Evolutionary conservation across 768 basidiomycete species (phyloP).

Genomic region (Gautieria morchelliformis): DNA sequence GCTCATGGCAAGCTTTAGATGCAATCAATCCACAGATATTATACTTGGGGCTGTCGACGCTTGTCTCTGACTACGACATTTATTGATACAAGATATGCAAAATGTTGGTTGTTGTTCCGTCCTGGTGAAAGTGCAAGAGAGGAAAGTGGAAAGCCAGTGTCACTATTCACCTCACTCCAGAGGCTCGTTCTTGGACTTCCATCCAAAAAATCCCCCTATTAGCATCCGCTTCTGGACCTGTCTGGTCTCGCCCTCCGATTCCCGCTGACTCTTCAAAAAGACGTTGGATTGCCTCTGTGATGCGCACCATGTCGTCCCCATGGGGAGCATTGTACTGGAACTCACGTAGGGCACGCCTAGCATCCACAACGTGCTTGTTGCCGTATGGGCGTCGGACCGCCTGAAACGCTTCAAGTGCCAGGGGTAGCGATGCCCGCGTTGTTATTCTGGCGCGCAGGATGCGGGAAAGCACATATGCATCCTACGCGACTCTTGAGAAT

Average conservation of each 20-base stretch:
- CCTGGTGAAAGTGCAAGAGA: too few relatives aligned
- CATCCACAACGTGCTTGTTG: background rate
- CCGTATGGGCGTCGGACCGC: slow-evolving; percentile 20
- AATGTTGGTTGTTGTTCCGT: too few relatives aligned
- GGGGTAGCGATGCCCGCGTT: slow-evolving; percentile 15
- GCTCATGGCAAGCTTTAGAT: too few relatives aligned
- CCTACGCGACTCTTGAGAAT: slow-evolving; percentile 8
- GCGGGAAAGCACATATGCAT: slow-evolving; percentile 22
- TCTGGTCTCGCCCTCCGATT: background rate
- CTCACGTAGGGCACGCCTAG: background rate
- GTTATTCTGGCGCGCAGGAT: slow-evolving; percentile 19
- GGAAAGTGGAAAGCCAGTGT: too few relatives aligned
- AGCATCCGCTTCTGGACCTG: slow-evolving; percentile 1
- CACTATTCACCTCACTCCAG: background rate
- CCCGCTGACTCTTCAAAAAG: background rate
- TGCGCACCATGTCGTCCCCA: background rate
- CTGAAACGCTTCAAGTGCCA: slow-evolving; percentile 25
- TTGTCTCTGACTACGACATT: too few relatives aligned
- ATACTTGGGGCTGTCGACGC: too few relatives aligned
- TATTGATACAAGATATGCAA: too few relatives aligned
- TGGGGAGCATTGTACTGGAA: slow-evolving; percentile 1
- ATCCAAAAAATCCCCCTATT: background rate
- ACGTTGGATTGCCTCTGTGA: background rate
- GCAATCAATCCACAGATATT: too few relatives aligned
- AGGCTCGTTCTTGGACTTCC: background rate